Conservation (phyloP, 768 basidiomycete species). For the Clitopilus hobsonii region DNA sequence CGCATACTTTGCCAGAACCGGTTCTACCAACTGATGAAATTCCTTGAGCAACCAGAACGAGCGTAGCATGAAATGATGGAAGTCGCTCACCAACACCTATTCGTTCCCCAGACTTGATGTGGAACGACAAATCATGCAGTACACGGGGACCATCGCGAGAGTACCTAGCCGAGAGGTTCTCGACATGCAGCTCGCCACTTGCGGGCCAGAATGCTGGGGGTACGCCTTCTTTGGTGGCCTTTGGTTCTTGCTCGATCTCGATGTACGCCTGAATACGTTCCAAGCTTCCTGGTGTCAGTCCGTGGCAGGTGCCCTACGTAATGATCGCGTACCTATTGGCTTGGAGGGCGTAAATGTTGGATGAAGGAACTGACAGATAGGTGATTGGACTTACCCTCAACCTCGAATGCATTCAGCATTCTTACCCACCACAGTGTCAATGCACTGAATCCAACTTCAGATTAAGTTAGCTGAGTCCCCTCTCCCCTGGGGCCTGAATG, state of each 20-base stretch:
- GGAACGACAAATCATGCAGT: conserved; percentile 46
- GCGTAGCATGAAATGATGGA: not conserved
- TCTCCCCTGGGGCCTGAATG: conserved; percentile 48
- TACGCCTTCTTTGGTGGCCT: conserved; percentile 29
- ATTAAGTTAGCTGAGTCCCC: conserved; percentile 13
- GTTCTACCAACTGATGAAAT: conserved; percentile 32
- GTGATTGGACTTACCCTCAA: conserved; percentile 29
- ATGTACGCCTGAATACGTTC: conserved; percentile 72
- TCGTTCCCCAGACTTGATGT: conserved; percentile 49
- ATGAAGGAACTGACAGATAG: not conserved
- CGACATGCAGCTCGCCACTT: conserved; percentile 48
- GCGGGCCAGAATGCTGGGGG: conserved; percentile 69
- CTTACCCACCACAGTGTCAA: conserved; percentile 48
- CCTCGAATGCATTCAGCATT: conserved; percentile 38
- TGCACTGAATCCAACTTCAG: conserved; percentile 45
- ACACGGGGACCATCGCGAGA: conserved; percentile 50
- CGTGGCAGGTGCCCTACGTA: not conserved
- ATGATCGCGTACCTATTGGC: conserved; percentile 31
- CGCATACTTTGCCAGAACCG: conserved; percentile 38
- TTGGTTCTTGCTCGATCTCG: conserved; percentile 52
- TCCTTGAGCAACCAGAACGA: not conserved
- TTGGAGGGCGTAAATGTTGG: not conserved
- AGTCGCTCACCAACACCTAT: conserved; percentile 40
- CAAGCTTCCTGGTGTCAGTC: conserved; percentile 21
- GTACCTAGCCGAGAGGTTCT: conserved; percentile 53